These are phyloP conservation scores for Geoglossum glabrum DNA, from an alignment of 495 filamentous ascomycete species.

Conservation along the genomic window DNA sequence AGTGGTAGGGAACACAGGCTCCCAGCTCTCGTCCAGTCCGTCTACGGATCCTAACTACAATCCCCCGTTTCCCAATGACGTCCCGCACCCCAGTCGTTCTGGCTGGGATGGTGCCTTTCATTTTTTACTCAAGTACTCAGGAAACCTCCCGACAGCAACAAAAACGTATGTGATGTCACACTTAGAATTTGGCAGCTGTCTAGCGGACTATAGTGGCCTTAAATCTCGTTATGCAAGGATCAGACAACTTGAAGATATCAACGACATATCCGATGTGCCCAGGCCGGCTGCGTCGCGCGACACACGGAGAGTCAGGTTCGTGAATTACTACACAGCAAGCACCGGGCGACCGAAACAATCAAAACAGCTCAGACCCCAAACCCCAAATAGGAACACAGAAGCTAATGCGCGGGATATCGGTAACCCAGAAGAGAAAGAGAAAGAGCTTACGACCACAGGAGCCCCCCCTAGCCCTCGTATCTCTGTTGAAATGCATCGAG, in stretches of 20 bases:
- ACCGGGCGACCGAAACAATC: constrained; percentile 34
- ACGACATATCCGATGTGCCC: constrained; percentile 18
- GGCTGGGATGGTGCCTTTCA: constrained; percentile 47
- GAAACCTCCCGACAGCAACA: constrained; percentile 46
- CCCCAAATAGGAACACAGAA: constrained; percentile 4
- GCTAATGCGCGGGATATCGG: neutral
- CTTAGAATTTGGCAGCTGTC: constrained; percentile 58
- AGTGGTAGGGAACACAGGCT: neutral
- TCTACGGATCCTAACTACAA: constrained; percentile 45
- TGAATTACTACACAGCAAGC: constrained; percentile 82
- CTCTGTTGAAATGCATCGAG: neutral
- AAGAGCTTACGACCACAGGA: neutral
- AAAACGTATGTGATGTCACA: constrained; percentile 58
- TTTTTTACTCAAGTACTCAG: constrained; percentile 63
- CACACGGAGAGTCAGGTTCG: constrained; percentile 40
- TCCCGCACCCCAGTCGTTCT: constrained; percentile 37
- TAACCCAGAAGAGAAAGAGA: neutral
- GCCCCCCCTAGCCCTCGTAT: neutral
- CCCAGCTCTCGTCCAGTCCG: neutral
- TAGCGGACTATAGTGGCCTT: constrained; percentile 56
- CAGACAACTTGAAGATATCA: constrained; percentile 45
- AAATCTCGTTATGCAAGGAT: constrained; percentile 46
- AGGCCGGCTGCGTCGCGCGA: neutral
- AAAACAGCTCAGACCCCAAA: constrained; percentile 7
- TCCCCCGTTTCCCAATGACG: constrained; percentile 53